phyloP scores from a whole-genome alignment of 306 rosid genomes.

The Castanea sativa region DNA sequence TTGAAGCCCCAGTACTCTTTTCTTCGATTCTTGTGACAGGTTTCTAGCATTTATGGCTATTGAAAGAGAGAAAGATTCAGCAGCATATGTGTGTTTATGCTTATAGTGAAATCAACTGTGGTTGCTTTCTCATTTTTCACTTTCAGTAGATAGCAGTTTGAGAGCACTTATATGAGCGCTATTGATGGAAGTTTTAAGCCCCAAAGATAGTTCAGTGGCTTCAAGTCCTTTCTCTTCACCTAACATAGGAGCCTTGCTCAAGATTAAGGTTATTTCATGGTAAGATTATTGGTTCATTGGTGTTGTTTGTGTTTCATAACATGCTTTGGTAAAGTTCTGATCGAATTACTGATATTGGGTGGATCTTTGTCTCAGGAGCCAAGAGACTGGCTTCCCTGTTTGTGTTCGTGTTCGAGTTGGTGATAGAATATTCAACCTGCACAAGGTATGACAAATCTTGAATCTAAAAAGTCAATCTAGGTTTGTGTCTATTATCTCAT shows the following conservation, averaged over 20 bases:
- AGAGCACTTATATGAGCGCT: constrained; percentile 22
- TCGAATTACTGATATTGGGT: neutral
- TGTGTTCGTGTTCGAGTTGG: constrained; percentile 55
- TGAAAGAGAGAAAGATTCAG: constrained; percentile 1
- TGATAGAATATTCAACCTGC: constrained; percentile 61
- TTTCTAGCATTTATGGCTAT: constrained; percentile 28
- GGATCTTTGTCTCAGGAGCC: constrained; percentile 61
- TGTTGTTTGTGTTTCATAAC: neutral
- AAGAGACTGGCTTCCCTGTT: constrained; percentile 85
- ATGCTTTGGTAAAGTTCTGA: constrained; percentile 4
- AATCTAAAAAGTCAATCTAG: neutral
- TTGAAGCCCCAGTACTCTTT: constrained; percentile 15
- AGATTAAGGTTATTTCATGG: constrained; percentile 85
- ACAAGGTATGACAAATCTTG: constrained; percentile 45
- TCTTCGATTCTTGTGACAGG: constrained; percentile 22
- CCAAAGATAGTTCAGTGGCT: constrained; percentile 46
- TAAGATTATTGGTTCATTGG: constrained; percentile 26
- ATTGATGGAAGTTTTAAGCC: constrained; percentile 54
- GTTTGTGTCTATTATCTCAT: neutral
- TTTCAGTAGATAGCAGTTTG: constrained; percentile 2
- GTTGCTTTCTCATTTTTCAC: constrained; percentile 22
- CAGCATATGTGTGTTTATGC: constrained; percentile 13
- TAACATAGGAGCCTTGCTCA: constrained; percentile 74
- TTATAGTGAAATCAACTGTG: constrained; percentile 11
- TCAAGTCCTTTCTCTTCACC: constrained; percentile 85